Percentiles rank a stretch among this genome's conserved stretches.
Evolutionary conservation across 2,329 filamentous ascomycete species (phyloP).

Genomic region (Microcera coccophila): DNA sequence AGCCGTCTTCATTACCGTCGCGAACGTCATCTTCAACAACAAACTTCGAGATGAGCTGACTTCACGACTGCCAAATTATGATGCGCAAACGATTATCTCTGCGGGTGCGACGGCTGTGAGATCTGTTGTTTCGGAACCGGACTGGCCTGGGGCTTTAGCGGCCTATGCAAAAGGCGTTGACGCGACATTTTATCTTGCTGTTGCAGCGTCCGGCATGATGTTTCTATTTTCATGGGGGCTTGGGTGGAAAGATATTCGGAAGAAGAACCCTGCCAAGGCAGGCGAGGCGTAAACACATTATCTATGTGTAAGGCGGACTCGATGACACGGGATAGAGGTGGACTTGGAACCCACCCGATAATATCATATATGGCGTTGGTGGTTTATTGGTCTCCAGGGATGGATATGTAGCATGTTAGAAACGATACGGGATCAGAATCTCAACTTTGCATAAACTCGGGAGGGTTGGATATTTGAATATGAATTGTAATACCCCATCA

Average conservation of each 20-base stretch:
- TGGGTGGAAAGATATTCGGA: slow-evolving; percentile 45
- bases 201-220: slow-evolving; percentile 27
- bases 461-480: too few relatives aligned
- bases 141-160: slow-evolving; percentile 34
- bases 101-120: slow-evolving; percentile 42
- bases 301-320: too few relatives aligned
- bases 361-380: too few relatives aligned
- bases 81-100: slow-evolving; percentile 32
- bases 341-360: too few relatives aligned
- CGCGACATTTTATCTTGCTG: slow-evolving; percentile 28
- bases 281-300: slow-evolving; percentile 15
- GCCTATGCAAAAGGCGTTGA: slow-evolving; percentile 39
- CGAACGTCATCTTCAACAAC: slow-evolving; percentile 29
- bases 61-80: slow-evolving; percentile 27
- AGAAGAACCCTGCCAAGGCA: slow-evolving; percentile 22
- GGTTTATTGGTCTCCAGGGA: too few relatives aligned
- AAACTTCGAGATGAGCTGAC: slow-evolving; percentile 32
- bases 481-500: too few relatives aligned
- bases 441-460: too few relatives aligned
- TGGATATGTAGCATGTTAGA: too few relatives aligned
- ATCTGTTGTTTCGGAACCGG: slow-evolving; percentile 24
- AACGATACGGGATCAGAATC: too few relatives aligned
- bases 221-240: slow-evolving; percentile 41
- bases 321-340: too few relatives aligned
- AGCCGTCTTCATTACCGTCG: slow-evolving; percentile 42